These are phyloP conservation scores for Collybia sordida DNA, from an alignment of 768 basidiomycete genomes.

Conservation along the genomic window DNA sequence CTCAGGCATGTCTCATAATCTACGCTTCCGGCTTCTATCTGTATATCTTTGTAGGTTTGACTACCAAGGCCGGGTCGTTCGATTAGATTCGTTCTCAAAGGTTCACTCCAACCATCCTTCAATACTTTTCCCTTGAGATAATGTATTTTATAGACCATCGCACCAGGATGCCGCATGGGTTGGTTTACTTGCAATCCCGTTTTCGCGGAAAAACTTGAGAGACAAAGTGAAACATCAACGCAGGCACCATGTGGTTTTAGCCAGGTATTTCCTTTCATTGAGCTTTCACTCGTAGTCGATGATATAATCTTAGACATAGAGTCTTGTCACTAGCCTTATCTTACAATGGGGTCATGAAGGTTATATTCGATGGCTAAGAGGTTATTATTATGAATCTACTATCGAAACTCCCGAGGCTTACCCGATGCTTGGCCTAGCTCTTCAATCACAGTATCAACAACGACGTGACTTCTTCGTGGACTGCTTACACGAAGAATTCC, in stretches of 20 bases:
- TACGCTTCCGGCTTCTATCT: not conserved
- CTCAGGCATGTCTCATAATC: conserved; percentile 37
- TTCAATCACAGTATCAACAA: conserved; percentile 53
- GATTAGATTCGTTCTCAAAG: conserved; percentile 81
- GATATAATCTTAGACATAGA: conserved; percentile 23
- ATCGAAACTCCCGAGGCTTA: not conserved
- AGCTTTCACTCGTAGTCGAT: not conserved
- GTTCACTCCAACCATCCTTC: conserved; percentile 22
- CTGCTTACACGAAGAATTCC: conserved; percentile 60
- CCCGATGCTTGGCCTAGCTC: conserved; percentile 28
- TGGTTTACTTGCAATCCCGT: conserved; percentile 78
- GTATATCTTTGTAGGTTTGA: conserved; percentile 46
- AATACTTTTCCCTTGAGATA: not conserved
- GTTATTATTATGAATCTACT: conserved; percentile 30
- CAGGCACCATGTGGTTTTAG: conserved; percentile 74
- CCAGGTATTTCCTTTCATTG: conserved; percentile 40
- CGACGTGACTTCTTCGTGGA: conserved; percentile 69
- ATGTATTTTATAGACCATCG: conserved; percentile 53
- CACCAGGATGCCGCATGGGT: conserved; percentile 75
- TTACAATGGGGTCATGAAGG: conserved; percentile 68
- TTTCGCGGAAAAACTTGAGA: conserved; percentile 74
- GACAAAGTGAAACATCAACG: conserved; percentile 65
- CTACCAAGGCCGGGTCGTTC: conserved; percentile 80
- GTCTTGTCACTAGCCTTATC: conserved; percentile 61
- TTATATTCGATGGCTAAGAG: conserved; percentile 78